These are phyloP conservation scores for Hemisphaericaspora subhashii DNA, from an alignment of 1,139 yeast species.

Conservation along the genomic window DNA sequence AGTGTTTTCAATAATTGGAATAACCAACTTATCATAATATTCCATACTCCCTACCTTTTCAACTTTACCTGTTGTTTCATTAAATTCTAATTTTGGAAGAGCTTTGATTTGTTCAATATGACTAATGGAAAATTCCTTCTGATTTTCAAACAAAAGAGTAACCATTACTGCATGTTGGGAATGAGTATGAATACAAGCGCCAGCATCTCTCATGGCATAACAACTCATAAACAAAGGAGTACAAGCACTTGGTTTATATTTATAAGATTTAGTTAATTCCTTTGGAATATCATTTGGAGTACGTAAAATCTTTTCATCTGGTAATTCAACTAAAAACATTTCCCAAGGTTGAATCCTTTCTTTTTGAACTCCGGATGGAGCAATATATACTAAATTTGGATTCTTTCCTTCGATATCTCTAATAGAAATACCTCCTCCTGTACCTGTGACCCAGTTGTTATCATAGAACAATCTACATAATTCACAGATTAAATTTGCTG, in stretches of 20 bases:
- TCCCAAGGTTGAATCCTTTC: conserved; percentile 82
- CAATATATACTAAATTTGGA: conserved; percentile 62
- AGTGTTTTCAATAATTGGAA: conserved; percentile 89
- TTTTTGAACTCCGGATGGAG: conserved; percentile 95
- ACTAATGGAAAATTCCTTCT: conserved; percentile 67
- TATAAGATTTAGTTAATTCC: conserved; percentile 41
- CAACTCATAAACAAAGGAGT: conserved; percentile 85
- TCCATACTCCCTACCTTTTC: conserved; percentile 67
- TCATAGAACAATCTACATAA: conserved; percentile 74
- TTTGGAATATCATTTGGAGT: conserved; percentile 52
- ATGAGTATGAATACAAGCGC: conserved; percentile 95
- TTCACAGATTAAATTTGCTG: conserved; percentile 83
- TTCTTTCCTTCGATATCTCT: conserved; percentile 50
- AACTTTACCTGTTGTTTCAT: conserved; percentile 42
- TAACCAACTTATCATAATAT: conserved; percentile 70
- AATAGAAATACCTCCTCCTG: conserved; percentile 93
- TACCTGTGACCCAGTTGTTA: conserved; percentile 92
- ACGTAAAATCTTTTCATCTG: conserved; percentile 54
- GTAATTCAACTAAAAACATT: conserved; percentile 72
- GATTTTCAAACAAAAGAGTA: conserved; percentile 62
- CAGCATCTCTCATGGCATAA: conserved; percentile 71
- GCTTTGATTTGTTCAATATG: conserved; percentile 94
- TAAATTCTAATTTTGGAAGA: conserved; percentile 52
- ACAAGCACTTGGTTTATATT: conserved; percentile 86
- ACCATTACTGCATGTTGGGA: conserved; percentile 86